A percentile compares a stretch with the other conserved stretches of the same genome.
phyloP scores from a whole-genome alignment of 768 basidiomycete species.

The Termitomyces titanicus region DNA sequence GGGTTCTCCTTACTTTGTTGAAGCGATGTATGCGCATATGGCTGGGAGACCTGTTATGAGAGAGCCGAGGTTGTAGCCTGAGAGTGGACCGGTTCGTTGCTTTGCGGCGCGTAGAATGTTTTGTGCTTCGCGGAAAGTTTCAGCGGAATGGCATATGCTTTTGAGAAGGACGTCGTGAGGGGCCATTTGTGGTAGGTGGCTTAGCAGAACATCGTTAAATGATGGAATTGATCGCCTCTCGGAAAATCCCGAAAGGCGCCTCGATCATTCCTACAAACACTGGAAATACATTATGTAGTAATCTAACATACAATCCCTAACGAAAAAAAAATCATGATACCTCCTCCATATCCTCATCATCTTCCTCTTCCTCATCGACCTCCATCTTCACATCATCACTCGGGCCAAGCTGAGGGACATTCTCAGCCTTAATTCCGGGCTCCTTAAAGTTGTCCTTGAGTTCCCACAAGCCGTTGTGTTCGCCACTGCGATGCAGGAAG shows the following conservation, averaged over 20 bases:
- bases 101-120: slow-evolving; percentile 32
- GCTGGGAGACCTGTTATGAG: slow-evolving; percentile 40
- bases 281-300: neutral
- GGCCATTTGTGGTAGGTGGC: slow-evolving; percentile 7
- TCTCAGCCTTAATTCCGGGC: slow-evolving; percentile 49
- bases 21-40: slow-evolving; percentile 49
- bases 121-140: slow-evolving; percentile 31
- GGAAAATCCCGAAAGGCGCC: no score
- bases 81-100: slow-evolving; percentile 43
- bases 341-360: slow-evolving; percentile 71
- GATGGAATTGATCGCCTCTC: no score
- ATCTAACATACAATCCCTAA: neutral
- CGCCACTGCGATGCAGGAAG: slow-evolving; percentile 72
- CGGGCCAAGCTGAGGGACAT: slow-evolving; percentile 33
- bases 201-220: no score
- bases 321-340: slow-evolving; percentile 38
- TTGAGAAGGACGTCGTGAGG: slow-evolving; percentile 27
- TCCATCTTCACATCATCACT: slow-evolving; percentile 48
- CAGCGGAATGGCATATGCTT: slow-evolving; percentile 25
- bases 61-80: slow-evolving; percentile 41
- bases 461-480: slow-evolving; percentile 79
- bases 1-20: slow-evolving; percentile 39
- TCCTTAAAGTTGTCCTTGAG: slow-evolving; percentile 71
- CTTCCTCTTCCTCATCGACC: slow-evolving; percentile 55
- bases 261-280: no score